Evolutionary conservation across 2,329 filamentous ascomycete genomes (phyloP), one percentile per base, ranked within the genome.

Genomic region (Fusarium pseudograminearum): DNA sequence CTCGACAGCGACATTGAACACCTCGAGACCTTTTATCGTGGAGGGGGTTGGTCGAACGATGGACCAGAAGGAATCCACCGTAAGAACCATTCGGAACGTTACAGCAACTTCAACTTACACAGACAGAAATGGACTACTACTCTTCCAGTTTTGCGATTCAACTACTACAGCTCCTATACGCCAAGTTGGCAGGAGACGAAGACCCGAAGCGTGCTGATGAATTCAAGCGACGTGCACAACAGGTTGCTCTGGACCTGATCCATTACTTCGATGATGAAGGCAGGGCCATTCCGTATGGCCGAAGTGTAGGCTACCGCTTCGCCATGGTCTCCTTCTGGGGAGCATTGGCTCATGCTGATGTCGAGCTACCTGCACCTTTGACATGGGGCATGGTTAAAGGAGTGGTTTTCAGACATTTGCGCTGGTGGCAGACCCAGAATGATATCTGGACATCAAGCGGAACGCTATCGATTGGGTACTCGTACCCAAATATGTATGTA

Each of bases 321-420:
- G 92, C 91, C 50, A 94, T 94, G 89, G 89, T 91, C n/a, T 91
- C 89, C 1, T 94, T 94, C 80, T 94, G 92, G 92, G 90, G 91
- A 15, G 90, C 91, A 0, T 80, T 94, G 30, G 92, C 91, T 2
- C 93, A 93, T 73, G 91, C 91, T 6, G 89, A 89, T 69, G 89
- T 93, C 52, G 90, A 93, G 55, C 84, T 93, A 7, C 91, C 91
- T 1, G 84, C 83, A 10, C 91, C 92, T 0, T 80, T 94, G 55
- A 91, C 89, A 4, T 94, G 91, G 91, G 92, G 92, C 4, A 90
- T 92, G 72, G 89, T 94, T 18, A 93, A 93, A 78, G 92, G 92
- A 4, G 85, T 94, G 16, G 84, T 93, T 40, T 79, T 94, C 58
- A 86, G 92, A 16, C 90, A 94, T 74, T 81, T 95, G 40, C 85